Evolutionary conservation across 257 asterid genomes (phyloP), one percentile per base, ranked within the genome.

Genomic region (Solanum tacnaense): DNA sequence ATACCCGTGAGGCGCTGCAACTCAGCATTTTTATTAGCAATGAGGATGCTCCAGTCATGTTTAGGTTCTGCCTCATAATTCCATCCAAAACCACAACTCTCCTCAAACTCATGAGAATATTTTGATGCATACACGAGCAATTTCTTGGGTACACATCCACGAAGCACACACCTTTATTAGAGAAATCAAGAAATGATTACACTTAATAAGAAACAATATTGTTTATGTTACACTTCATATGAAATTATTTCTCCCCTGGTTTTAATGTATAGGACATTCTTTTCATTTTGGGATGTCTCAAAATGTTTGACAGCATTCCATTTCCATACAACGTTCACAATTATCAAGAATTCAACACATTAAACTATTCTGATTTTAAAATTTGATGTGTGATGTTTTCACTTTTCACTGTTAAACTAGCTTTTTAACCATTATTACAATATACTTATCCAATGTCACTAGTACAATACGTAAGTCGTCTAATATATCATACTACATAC

Each of bases 81-180:
- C 99, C 99, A 97, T 85, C 99, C 99, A 88, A 94, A 97, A 41
- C 98, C 99, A 89, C 91, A 87, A 89, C 99, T 97, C 89, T 96
- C 99, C 67, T 96, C 98, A 88, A 97, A 96, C 78, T 97, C 99
- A 90, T 97, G 99, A 88, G 98, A 90, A 88, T 93, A 96, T 74
- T 97, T 95, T 82, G 99, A 95, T 36, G 98, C 98, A 87, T 95
- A 97, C 11, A 97, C 99, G 6, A 97, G 94, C 83, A 96, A 95
- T 91, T 96, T 97, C 91, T 96, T 97, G 11, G 99, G 99, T 34
- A 97, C 99, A 86, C 99, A 97, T 84, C 99, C 99, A 13, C 99
- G 98, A 76, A 97, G 99, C 58, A 97, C 99, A 88, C 99, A 97
- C 96, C 99, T 97, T 89, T 89, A 92, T 15, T 67, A 85, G 60